Evolutionary conservation across 352 stramenopile genomes (phyloP).

Genomic region (Globisporangium sylvaticum): DNA sequence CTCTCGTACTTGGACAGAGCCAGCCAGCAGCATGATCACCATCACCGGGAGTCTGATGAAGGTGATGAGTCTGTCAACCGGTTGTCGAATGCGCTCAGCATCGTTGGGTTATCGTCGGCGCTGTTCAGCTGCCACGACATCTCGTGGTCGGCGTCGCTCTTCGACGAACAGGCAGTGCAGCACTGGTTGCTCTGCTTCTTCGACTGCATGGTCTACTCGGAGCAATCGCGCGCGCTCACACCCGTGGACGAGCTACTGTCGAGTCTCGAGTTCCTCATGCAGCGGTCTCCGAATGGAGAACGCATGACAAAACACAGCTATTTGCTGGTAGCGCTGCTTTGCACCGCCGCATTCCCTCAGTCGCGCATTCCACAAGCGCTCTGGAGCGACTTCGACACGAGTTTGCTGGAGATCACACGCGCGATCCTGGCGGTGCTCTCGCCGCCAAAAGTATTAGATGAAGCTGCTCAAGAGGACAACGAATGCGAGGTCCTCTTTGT

Average conservation of each 20-base stretch:
- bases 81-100: constrained; percentile 17
- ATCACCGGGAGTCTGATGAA: constrained; percentile 13
- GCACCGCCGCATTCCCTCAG: constrained; percentile 31
- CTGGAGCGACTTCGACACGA: constrained; percentile 13
- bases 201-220: constrained; percentile 19
- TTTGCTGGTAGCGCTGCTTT: constrained; percentile 35
- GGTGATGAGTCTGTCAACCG: constrained; percentile 3
- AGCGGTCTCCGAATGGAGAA: background rate
- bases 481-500: constrained; percentile 11
- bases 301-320: constrained; percentile 23
- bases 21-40: constrained; percentile 15
- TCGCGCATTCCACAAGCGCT: constrained; percentile 7
- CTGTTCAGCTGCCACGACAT: constrained; percentile 12
- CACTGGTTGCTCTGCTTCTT: constrained; percentile 22
- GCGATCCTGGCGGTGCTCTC: constrained; percentile 5
- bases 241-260: constrained; percentile 18
- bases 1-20: constrained; percentile 18
- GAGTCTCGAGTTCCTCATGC: constrained; percentile 15
- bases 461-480: background rate
- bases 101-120: constrained; percentile 7
- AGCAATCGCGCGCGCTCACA: constrained; percentile 27
- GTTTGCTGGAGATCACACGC: constrained; percentile 5
- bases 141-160: constrained; percentile 16
- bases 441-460: background rate
- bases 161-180: constrained; percentile 13